Base-by-base conservation (phyloP, 2,329 filamentous ascomycete genomes). In the Aspergillus sp. region DNA sequence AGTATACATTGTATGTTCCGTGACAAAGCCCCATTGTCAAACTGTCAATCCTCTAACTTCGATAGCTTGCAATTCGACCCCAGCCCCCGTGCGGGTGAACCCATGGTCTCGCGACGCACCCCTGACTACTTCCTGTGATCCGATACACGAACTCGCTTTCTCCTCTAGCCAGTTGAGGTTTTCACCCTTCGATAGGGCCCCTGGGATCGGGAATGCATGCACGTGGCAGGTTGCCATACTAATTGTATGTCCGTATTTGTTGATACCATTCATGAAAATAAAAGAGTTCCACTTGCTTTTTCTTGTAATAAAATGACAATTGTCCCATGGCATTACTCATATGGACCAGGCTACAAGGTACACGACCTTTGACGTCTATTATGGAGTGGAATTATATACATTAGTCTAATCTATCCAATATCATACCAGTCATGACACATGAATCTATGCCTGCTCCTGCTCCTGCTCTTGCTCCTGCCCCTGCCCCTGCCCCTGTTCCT, bases 41-140 rank as follows among this genome's bases (percentile, higher is more conserved):
- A 6, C 4, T 43, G 20, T 32, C 38, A n/a, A 35, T 20, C 46
- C 45, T 41, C 13, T 42, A 35, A 49, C 48, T 52, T 41, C 41
- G 30, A 17, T 63, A 98, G 93, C 85, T 76, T 98, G 73, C 93
- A 98, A 84, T 98, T 97, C 71, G 93, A 98, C 68, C 93, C 93
- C 47, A 97, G 93, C 79, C 93, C 93, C 49, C 84, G 93, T 72
- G 91, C 93, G 58, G 93, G 93, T 61, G 93, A 98, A 71, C 93
- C 93, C 20, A 97, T 97, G 93, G 93, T 98, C 56, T 97, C 93
- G 67, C 86, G 93, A 78, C 84, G 86, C 64, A 98, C 93, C 55
- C 91, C 91, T 48, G 91, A 98, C 73, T 98, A 98, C 79, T 98
- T 98, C 87, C 86, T 97, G 70, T 98, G 63, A 68, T 65, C 59